Base-by-base conservation (phyloP, 1,284 basidiomycete genomes). In the Irpex sp. region DNA sequence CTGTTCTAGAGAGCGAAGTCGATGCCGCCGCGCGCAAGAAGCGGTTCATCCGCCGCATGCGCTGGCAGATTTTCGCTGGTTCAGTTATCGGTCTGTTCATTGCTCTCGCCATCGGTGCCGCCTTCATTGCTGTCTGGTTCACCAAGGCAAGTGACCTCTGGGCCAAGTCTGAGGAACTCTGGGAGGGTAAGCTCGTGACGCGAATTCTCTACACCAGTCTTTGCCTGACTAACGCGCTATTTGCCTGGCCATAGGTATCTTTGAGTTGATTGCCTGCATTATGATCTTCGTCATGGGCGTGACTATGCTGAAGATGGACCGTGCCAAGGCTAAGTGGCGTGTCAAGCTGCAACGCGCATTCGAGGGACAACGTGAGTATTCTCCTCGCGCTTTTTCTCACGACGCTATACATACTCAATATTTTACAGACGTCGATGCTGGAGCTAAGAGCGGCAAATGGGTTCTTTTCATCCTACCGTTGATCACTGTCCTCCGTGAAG, bases 401-500 rank as follows among this genome's bases (percentile, higher is more conserved):
- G 49, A 50, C 26, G 26, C 9, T 49, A 33, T 31, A 7, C 19
- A 13, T 2, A 51, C 50, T 51, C 15, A 43, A 15, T 21, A 15
- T 59, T 63, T n/a, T 63, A 11, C 68, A 79, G 81, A 73, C 4
- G 78, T 78, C 61, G 82, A 84, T 58, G 71, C 76, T 1, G 63
- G 75, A 8, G 77, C 81, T 6, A 79, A 70, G 65, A 80, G 86
- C 3, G 87, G 91, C 13, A 91, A 88, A 79, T 97, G 92, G 88
- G 85, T 89, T 0, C 82, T 98, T 47, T 94, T 98, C 80, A 71
- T 95, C 59, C 81, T 98, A 5, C 95, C 95, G 0, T 77, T 95
- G 67, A 86, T 97, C 72, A 97, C 95, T 3, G 92, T 98, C 46
- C 79, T 96, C 47, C 89, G 95, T 68, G 95, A 98, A 79, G 95